Percentiles rank a stretch among this genome's conserved stretches.
Conservation (phyloP, 352 stramenopile genomes). For the Phytophthora idaei region DNA sequence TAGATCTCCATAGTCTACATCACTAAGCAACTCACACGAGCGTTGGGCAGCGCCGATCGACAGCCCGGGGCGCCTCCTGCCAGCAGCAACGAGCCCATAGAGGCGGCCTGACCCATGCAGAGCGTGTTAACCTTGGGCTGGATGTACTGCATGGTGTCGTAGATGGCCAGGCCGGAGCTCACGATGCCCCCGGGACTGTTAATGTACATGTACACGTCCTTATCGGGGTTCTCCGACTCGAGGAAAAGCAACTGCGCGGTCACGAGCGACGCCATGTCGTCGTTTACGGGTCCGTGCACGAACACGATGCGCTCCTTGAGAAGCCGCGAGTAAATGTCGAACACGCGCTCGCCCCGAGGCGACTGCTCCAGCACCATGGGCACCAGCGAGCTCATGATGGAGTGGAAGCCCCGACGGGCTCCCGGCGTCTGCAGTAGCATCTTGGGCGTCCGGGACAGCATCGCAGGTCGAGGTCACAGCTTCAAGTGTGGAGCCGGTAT, state of each 20-base stretch:
- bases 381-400: constrained; percentile 77
- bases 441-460: constrained; percentile 23
- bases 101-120: constrained; percentile 97
- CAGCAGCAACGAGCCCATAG: constrained; percentile 96
- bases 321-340: constrained; percentile 98
- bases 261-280: constrained; percentile 84
- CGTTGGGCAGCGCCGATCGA: constrained; percentile 94
- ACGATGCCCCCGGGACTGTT: constrained; percentile 98
- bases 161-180: constrained; percentile 97
- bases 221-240: constrained; percentile 95
- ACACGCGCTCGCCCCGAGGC: constrained; percentile 93
- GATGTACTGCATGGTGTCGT: constrained; percentile 99
- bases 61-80: constrained; percentile 89
- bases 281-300: constrained; percentile 94
- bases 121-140: constrained; percentile 97
- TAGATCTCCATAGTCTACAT: not conserved
- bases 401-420: constrained; percentile 52
- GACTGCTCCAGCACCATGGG: constrained; percentile 96
- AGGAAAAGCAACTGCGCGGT: constrained; percentile 94
- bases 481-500: constrained; percentile 31
- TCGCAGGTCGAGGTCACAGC: constrained; percentile 13
- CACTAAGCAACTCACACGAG: constrained; percentile 66
- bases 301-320: constrained; percentile 98
- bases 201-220: constrained; percentile 99
- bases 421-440: constrained; percentile 12